Evolutionary conservation across 2,329 filamentous ascomycete genomes (phyloP).

Genomic region (Ophiostoma populinum): DNA sequence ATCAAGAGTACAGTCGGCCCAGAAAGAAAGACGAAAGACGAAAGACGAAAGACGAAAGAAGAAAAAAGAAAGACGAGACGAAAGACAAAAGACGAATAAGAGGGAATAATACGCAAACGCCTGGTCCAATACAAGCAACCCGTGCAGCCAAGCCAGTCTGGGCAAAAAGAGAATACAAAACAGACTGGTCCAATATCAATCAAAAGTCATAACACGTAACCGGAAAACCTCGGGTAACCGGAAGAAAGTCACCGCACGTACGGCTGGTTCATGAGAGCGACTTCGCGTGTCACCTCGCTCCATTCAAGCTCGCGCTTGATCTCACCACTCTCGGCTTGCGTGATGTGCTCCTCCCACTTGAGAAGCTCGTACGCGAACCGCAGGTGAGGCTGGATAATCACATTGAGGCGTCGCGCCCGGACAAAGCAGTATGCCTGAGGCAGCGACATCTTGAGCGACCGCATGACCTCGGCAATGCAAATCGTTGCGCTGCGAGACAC

Average conservation of each 20-base stretch:
- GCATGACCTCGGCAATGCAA: slow-evolving; percentile 98
- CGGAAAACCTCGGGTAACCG: too few relatives aligned
- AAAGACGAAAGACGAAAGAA: background rate
- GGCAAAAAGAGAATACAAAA: background rate
- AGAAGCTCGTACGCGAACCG: slow-evolving; percentile 89
- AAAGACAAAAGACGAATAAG: background rate
- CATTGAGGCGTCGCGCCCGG: slow-evolving; percentile 76
- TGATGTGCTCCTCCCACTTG: slow-evolving; percentile 74
- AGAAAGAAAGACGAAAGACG: background rate
- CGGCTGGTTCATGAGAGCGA: slow-evolving; percentile 89
- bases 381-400: slow-evolving; percentile 95
- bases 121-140: too few relatives aligned
- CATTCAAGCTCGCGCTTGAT: slow-evolving; percentile 75
- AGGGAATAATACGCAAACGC: too few relatives aligned
- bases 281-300: slow-evolving; percentile 73
- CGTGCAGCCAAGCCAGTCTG: too few relatives aligned
- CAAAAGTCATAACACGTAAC: too few relatives aligned
- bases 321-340: slow-evolving; percentile 4
- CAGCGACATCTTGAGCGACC: slow-evolving; percentile 60
- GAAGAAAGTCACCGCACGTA: slow-evolving; percentile 46
- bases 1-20: background rate
- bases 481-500: slow-evolving; percentile 93
- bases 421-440: slow-evolving; percentile 94
- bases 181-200: too few relatives aligned
- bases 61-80: background rate